Percentiles rank a stretch among this genome's conserved stretches.
These are phyloP conservation scores for Talinum fruticosum DNA, from an alignment of 148 eudicot genomes.

Conservation along the genomic window DNA sequence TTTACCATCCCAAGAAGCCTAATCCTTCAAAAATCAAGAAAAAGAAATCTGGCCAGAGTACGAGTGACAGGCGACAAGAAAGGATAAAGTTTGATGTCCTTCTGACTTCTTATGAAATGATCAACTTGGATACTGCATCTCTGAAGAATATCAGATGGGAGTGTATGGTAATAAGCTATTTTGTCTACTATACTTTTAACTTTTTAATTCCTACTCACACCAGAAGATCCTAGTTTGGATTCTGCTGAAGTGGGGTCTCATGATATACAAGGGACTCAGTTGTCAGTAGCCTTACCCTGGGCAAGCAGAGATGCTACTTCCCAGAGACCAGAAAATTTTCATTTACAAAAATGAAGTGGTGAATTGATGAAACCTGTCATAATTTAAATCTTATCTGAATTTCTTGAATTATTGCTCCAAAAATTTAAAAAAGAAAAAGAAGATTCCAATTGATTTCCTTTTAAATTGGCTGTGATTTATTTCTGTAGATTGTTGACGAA, in stretches of 20 bases:
- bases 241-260: background rate
- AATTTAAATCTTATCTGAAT: background rate
- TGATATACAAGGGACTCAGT: background rate
- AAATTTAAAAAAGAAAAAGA: background rate
- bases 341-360: background rate
- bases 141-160: conserved; percentile 92
- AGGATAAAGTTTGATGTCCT: conserved; percentile 94
- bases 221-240: background rate
- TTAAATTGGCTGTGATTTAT: conserved; percentile 20
- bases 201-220: background rate
- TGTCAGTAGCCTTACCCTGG: background rate
- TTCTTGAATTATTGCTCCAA: too few species aligned
- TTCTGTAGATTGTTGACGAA: conserved; percentile 88
- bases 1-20: conserved; percentile 72
- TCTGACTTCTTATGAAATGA: conserved; percentile 94
- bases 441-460: conserved; percentile 8
- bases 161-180: conserved; percentile 61
- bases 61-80: conserved; percentile 70
- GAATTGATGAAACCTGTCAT: background rate
- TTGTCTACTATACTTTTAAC: conserved; percentile 4
- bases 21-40: conserved; percentile 57
- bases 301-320: background rate
- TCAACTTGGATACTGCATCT: conserved; percentile 69
- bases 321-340: background rate
- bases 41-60: conserved; percentile 61